A percentile compares a stretch with the other conserved stretches of the same genome.
Evolutionary conservation across 345 rosid genomes (phyloP).

Genomic region (Eucalyptus viminalis): DNA sequence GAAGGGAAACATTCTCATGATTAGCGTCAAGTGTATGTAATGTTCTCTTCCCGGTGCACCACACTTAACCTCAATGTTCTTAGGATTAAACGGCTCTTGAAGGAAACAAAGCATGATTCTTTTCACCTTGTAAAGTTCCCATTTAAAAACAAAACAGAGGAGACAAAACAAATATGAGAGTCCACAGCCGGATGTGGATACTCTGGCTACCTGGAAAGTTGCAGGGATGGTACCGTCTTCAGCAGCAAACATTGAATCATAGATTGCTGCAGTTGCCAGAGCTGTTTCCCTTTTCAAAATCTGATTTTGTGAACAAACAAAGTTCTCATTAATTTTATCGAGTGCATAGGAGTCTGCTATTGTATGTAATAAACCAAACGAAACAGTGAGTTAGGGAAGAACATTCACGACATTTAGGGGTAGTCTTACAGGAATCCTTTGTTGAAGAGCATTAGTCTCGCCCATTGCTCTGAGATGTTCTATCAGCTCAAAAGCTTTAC

Average conservation of each 20-base stretch:
- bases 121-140: neutral
- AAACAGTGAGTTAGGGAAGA: neutral
- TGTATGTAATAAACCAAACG: neutral
- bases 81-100: neutral
- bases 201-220: conserved; percentile 64
- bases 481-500: conserved; percentile 79
- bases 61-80: neutral
- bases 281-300: conserved; percentile 77
- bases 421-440: conserved; percentile 49
- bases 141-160: neutral
- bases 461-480: conserved; percentile 98
- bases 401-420: neutral
- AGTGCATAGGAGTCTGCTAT: neutral
- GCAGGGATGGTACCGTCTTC: conserved; percentile 93
- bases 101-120: neutral
- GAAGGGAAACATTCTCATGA: neutral
- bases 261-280: conserved; percentile 91
- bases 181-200: neutral
- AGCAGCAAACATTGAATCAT: conserved; percentile 86
- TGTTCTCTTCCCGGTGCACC: neutral
- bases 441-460: conserved; percentile 90
- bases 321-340: neutral
- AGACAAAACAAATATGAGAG: neutral
- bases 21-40: neutral
- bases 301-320: conserved; percentile 10